Evolutionary conservation across 805 yeast genomes (phyloP).

Genomic region (Lachancea kluyveri): DNA sequence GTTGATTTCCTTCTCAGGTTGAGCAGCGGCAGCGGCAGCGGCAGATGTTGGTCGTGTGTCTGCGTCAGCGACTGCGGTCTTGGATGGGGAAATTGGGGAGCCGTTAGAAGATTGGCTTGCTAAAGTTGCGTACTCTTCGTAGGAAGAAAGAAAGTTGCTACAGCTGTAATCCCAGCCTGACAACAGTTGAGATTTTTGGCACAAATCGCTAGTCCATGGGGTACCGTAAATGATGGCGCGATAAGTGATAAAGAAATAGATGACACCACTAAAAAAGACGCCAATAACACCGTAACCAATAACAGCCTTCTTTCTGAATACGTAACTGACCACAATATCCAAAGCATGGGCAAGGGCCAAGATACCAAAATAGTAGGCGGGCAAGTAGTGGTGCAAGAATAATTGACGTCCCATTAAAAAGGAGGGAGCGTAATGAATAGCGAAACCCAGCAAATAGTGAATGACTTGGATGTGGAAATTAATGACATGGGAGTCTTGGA

Average conservation of each 20-base stretch:
- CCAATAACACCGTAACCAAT: constrained; percentile 42
- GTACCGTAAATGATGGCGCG: constrained; percentile 73
- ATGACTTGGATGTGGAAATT: constrained; percentile 61
- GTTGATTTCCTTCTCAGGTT: constrained; percentile 3
- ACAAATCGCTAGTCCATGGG: constrained; percentile 68
- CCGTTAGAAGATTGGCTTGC: constrained; percentile 3
- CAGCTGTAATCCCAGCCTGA: constrained; percentile 89
- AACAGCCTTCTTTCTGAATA: constrained; percentile 36
- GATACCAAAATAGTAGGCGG: constrained; percentile 84
- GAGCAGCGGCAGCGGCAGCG: not conserved
- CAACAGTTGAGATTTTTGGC: constrained; percentile 55
- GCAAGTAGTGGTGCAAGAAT: constrained; percentile 90
- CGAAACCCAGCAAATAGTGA: constrained; percentile 65
- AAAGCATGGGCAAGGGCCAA: constrained; percentile 67
- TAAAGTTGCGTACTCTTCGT: constrained; percentile 22
- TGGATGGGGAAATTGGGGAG: constrained; percentile 5
- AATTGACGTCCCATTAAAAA: constrained; percentile 88
- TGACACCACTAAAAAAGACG: constrained; percentile 42
- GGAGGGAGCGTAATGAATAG: constrained; percentile 65
- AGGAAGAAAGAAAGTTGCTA: constrained; percentile 38
- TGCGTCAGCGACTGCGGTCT: constrained; percentile 8
- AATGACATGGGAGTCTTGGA: constrained; percentile 46
- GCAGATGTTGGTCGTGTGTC: constrained; percentile 7
- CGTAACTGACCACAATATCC: constrained; percentile 44
- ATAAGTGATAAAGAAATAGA: constrained; percentile 51